A percentile compares a stretch with the other conserved stretches of the same genome.
phyloP scores from a whole-genome alignment of 192 early-diverging fungal genomes.

The Lobosporangium transversale region DNA sequence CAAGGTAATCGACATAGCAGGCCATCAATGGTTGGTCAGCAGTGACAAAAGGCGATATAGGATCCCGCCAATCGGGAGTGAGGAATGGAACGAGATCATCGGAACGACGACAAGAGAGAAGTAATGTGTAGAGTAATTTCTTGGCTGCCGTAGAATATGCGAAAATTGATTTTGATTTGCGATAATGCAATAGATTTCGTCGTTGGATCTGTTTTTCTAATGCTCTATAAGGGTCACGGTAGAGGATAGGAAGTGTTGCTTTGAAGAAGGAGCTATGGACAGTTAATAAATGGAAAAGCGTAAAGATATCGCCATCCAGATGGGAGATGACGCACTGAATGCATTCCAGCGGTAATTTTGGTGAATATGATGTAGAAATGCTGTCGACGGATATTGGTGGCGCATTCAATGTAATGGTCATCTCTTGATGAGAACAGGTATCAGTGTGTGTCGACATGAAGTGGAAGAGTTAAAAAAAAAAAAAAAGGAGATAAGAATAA shows the following conservation, averaged over 20 bases:
- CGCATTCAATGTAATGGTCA: neutral
- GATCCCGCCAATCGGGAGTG: slow-evolving; percentile 28
- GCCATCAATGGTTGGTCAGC: slow-evolving; percentile 10
- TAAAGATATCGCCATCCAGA: slow-evolving; percentile 23
- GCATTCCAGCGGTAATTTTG: slow-evolving; percentile 18
- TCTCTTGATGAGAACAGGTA: neutral
- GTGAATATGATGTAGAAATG: neutral
- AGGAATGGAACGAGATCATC: slow-evolving; percentile 35
- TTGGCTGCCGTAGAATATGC: neutral
- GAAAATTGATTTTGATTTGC: neutral
- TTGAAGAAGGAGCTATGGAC: slow-evolving; percentile 24
- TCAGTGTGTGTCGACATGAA: no score
- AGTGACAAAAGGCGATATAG: slow-evolving; percentile 11
- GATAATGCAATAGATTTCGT: neutral
- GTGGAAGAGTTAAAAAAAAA: no score
- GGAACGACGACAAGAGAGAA: slow-evolving; percentile 26
- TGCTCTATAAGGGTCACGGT: slow-evolving; percentile 23
- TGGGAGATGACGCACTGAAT: slow-evolving; percentile 20
- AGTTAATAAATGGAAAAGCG: slow-evolving; percentile 19
- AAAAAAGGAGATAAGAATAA: no score
- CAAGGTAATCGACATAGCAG: slow-evolving; percentile 21
- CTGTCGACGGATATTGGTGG: neutral
- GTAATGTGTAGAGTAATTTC: slow-evolving; percentile 20
- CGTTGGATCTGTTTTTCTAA: slow-evolving; percentile 5
- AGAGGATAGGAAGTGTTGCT: slow-evolving; percentile 22